Conservation (phyloP, 371 early-diverging fungal species). For the Mucor saturninus region DNA sequence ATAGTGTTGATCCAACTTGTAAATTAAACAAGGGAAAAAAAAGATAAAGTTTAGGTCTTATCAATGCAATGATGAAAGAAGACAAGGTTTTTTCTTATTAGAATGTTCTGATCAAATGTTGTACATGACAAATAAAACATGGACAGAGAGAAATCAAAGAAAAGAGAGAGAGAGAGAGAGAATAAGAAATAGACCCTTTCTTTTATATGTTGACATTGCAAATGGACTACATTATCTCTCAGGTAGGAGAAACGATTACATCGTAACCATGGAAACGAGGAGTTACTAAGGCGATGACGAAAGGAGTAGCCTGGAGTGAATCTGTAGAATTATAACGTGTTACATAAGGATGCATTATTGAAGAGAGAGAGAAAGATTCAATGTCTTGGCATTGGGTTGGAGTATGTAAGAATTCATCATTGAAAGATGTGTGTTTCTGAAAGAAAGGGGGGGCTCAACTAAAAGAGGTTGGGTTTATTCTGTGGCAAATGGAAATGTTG, state of each 20-base stretch:
- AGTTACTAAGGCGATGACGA: slow-evolving; percentile 1
- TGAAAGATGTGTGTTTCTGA: neutral
- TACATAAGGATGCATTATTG: neutral
- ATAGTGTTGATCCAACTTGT: neutral
- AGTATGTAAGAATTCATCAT: neutral
- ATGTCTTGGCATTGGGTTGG: slow-evolving; percentile 4
- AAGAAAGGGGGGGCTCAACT: neutral
- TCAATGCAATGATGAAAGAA: neutral
- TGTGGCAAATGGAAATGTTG: too few relatives aligned
- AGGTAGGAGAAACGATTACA: neutral
- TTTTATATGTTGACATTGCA: neutral
- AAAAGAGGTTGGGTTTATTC: too few relatives aligned
- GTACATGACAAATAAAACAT: slow-evolving; percentile 1
- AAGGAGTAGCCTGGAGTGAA: neutral
- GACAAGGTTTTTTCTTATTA: neutral
- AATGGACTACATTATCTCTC: neutral
- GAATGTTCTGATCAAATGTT: slow-evolving; percentile 2
- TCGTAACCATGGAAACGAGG: neutral
- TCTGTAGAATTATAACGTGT: neutral
- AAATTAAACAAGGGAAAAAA: neutral
- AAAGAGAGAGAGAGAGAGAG: neutral
- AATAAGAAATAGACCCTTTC: neutral
- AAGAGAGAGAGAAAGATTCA: neutral
- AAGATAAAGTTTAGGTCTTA: neutral
- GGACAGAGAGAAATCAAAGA: neutral